phyloP scores from a whole-genome alignment of 2,329 filamentous ascomycete genomes.

The Colletotrichum shisoi region DNA sequence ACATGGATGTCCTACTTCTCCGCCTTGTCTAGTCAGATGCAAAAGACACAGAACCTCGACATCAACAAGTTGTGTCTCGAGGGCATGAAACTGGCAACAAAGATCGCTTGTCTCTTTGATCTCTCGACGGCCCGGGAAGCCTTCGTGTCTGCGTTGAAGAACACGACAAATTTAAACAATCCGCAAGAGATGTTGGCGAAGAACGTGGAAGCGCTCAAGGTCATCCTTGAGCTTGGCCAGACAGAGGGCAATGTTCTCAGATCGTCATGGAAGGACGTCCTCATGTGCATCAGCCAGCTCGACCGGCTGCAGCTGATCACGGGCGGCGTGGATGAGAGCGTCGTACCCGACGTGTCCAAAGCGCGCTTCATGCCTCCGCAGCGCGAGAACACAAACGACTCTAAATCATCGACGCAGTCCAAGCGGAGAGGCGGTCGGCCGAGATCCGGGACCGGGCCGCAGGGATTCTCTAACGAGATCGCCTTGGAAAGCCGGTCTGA shows the following conservation, averaged over 20 bases:
- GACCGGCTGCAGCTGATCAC: constrained; percentile 95
- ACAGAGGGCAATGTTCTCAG: constrained; percentile 90
- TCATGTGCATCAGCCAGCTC: constrained; percentile 94
- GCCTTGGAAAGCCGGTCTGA: constrained; percentile 91
- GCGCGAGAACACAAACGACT: constrained; percentile 61
- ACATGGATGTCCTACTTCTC: constrained; percentile 99
- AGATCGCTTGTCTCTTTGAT: constrained; percentile 92
- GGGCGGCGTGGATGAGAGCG: constrained; percentile 90
- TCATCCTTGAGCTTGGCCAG: constrained; percentile 88
- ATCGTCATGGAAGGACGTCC: constrained; percentile 92
- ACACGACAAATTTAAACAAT: constrained; percentile 95
- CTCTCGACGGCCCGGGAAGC: constrained; percentile 92
- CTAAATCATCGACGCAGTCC: constrained; percentile 73
- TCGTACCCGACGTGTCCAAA: constrained; percentile 89
- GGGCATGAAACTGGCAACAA: constrained; percentile 91
- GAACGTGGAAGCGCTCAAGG: constrained; percentile 93
- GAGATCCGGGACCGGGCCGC: constrained; percentile 66
- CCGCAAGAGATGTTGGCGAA: constrained; percentile 94
- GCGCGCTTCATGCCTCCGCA: constrained; percentile 73
- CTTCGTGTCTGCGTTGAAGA: constrained; percentile 90
- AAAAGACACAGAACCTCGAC: constrained; percentile 91
- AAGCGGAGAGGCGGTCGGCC: constrained; percentile 53
- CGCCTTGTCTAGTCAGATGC: constrained; percentile 89
- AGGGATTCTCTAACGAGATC: constrained; percentile 77
- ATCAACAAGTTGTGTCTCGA: constrained; percentile 93